A percentile compares a stretch with the other conserved stretches of the same genome.
Conservation (phyloP, 1,139 yeast species). For the Geotrichum fermentans region DNA sequence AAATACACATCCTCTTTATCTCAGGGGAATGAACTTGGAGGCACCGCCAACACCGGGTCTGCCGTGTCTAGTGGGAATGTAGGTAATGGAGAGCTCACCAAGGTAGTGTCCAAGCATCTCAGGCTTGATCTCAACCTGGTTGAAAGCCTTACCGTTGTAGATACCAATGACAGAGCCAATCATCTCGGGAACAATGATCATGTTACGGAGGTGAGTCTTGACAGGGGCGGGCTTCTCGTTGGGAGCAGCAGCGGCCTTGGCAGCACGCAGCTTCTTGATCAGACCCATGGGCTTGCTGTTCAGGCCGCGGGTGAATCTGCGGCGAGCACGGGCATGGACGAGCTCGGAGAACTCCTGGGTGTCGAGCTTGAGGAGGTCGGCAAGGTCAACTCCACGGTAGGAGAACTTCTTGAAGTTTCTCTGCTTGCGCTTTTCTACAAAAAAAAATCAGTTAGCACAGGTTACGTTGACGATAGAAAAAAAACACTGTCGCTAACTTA, state of each 20-base stretch:
- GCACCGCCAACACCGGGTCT: slow-evolving; percentile 90
- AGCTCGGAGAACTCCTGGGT: slow-evolving; percentile 96
- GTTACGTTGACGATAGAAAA: slow-evolving; percentile 1
- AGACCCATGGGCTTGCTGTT: slow-evolving; percentile 94
- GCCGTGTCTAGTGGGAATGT: slow-evolving; percentile 99
- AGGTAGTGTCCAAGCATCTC: slow-evolving; percentile 99
- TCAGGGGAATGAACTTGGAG: slow-evolving; percentile 46
- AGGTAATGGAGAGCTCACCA: slow-evolving; percentile 99
- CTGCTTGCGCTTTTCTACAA: slow-evolving; percentile 50
- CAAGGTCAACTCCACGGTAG: slow-evolving; percentile 97
- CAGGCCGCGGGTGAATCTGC: slow-evolving; percentile 98
- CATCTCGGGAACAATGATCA: slow-evolving; percentile 99
- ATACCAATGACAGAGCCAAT: slow-evolving; percentile 98
- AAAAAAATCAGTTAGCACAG: background rate
- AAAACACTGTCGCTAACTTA: background rate
- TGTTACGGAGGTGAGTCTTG: slow-evolving; percentile 99
- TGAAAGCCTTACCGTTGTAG: slow-evolving; percentile 99
- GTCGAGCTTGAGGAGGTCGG: slow-evolving; percentile 88
- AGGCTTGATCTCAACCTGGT: slow-evolving; percentile 97
- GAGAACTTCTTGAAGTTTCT: slow-evolving; percentile 96
- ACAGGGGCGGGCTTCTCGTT: slow-evolving; percentile 97
- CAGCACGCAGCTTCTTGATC: slow-evolving; percentile 97
- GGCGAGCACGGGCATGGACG: slow-evolving; percentile 98
- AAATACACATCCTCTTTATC: slow-evolving; percentile 26
- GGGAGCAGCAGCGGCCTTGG: slow-evolving; percentile 86